Percentiles rank a stretch among this genome's conserved stretches.
Conservation (phyloP, 768 basidiomycete species). For the Paxillus rubicundulus region DNA sequence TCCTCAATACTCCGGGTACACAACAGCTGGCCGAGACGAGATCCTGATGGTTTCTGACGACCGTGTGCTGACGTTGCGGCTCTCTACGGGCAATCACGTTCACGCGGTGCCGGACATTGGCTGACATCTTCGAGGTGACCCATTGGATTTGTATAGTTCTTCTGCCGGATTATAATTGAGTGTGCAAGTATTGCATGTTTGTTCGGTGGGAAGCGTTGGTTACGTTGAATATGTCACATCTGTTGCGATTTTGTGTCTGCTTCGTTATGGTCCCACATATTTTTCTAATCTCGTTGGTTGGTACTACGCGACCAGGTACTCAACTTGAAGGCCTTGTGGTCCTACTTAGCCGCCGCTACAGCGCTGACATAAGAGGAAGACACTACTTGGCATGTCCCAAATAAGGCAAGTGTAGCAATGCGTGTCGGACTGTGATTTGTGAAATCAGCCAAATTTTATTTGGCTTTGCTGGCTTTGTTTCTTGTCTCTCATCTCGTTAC, state of each 20-base stretch:
- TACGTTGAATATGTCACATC: slow-evolving; percentile 6
- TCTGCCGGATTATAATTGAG: not conserved
- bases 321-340: no score
- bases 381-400: no score
- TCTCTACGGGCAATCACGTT: slow-evolving; percentile 33
- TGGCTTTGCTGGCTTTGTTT: not conserved
- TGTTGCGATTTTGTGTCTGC: slow-evolving; percentile 16
- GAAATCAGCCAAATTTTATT: not conserved
- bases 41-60: slow-evolving; percentile 91
- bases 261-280: not conserved
- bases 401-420: no score
- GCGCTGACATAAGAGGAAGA: not conserved
- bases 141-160: not conserved
- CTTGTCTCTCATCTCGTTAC: not conserved
- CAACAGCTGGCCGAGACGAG: slow-evolving; percentile 68
- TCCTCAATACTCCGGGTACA: slow-evolving; percentile 43
- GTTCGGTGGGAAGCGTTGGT: not conserved
- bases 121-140: slow-evolving; percentile 17
- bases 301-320: no score
- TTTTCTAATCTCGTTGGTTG: no score
- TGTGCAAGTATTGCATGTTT: not conserved
- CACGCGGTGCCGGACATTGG: slow-evolving; percentile 8
- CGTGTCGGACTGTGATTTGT: no score
- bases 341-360: no score
- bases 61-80: slow-evolving; percentile 68